A percentile compares a stretch with the other conserved stretches of the same genome.
Evolutionary conservation across 139 green algal genomes (phyloP).

Genomic region (Gonium pectorale): DNA sequence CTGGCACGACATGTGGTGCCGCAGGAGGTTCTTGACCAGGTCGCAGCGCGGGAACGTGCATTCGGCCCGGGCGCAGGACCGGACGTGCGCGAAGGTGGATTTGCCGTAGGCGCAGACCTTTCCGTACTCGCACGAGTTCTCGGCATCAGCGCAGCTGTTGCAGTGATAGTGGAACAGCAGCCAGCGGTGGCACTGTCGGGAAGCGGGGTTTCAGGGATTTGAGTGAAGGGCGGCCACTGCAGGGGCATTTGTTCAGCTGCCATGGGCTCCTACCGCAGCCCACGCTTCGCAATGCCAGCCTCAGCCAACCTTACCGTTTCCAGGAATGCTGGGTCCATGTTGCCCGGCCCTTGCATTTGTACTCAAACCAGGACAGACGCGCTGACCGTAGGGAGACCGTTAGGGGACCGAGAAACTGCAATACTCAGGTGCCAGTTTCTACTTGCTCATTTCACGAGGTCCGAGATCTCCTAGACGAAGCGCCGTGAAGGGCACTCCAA

Average conservation of each 20-base stretch:
- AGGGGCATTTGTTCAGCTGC: too few relatives aligned
- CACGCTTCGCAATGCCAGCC: too few relatives aligned
- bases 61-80: background rate
- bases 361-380: too few relatives aligned
- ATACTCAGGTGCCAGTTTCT: too few relatives aligned
- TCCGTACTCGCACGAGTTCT: background rate
- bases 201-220: background rate
- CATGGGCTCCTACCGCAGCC: too few relatives aligned
- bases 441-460: too few relatives aligned
- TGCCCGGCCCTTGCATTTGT: too few relatives aligned
- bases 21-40: conserved; percentile 12
- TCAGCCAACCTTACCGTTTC: conserved; percentile 16
- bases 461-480: too few relatives aligned
- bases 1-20: conserved; percentile 5
- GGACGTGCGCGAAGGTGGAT: conserved; percentile 1
- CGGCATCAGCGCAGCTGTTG: background rate
- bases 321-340: conserved; percentile 4
- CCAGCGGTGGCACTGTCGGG: conserved; percentile 29
- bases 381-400: too few relatives aligned
- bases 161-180: conserved; percentile 31
- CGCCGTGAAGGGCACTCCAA: too few relatives aligned
- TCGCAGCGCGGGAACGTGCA: conserved; percentile 9
- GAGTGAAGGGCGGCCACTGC: too few relatives aligned
- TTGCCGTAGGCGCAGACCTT: conserved; percentile 20
- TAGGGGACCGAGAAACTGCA: too few relatives aligned